Evolutionary conservation across 2,329 filamentous ascomycete species (phyloP).

Genomic region (Alternaria burnsii): DNA sequence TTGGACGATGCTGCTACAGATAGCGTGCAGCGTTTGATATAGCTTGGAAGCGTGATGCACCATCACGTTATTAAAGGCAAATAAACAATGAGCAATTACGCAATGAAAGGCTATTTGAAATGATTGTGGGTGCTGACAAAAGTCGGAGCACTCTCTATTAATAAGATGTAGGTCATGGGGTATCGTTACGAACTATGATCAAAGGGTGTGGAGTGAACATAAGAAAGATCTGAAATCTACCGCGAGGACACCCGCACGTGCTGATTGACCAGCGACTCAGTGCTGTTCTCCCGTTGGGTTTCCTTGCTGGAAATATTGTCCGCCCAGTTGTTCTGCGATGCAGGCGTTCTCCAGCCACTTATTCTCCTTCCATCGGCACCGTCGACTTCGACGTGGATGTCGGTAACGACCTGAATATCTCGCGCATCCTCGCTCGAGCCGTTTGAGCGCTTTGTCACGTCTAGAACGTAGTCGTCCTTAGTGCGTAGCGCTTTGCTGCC

Average conservation of each 20-base stretch:
- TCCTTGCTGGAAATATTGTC: conserved; percentile 4
- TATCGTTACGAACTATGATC: conserved; percentile 9
- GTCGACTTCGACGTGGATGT: conserved; percentile 34
- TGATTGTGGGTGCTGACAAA: not conserved
- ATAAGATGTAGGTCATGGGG: conserved; percentile 2
- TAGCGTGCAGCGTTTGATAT: not conserved
- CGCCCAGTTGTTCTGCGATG: conserved; percentile 5
- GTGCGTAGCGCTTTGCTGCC: conserved; percentile 8
- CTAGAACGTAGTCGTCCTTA: conserved; percentile 16
- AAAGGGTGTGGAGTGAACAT: not conserved
- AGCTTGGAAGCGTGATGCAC: not conserved
- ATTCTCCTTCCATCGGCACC: conserved; percentile 6
- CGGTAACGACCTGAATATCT: conserved; percentile 39
- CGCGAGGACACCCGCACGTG: not conserved
- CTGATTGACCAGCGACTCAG: conserved; percentile 8
- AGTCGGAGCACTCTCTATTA: conserved; percentile 5
- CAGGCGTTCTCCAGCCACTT: conserved; percentile 22
- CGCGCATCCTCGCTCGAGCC: conserved; percentile 7
- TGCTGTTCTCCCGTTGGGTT: conserved; percentile 6
- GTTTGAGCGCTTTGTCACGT: conserved; percentile 8
- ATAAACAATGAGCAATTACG: not conserved
- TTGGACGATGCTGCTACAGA: not conserved
- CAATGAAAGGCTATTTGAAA: not conserved
- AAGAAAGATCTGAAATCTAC: not conserved
- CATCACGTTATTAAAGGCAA: not conserved